These are phyloP conservation scores for Phyllostachys edulis DNA, from an alignment of 176 grass and related monocot genomes.

Conservation along the genomic window DNA sequence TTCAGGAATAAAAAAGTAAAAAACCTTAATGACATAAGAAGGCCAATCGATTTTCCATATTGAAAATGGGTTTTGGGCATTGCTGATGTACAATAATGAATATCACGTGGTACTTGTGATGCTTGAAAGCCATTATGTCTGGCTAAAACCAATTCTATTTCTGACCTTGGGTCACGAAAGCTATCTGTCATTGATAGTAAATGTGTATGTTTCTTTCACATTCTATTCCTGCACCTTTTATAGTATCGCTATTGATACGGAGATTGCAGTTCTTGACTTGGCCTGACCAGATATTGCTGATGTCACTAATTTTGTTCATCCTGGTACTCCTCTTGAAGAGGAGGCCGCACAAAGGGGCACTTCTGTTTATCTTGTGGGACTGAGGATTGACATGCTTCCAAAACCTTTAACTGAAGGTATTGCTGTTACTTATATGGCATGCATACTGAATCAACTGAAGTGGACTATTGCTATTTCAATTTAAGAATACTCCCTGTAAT, in stretches of 20 bases:
- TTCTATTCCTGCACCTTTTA: neutral
- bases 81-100: neutral
- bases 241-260: slow-evolving; percentile 2
- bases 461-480: slow-evolving; percentile 28
- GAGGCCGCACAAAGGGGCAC: slow-evolving; percentile 89
- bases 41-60: neutral
- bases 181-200: neutral
- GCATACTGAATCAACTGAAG: slow-evolving; percentile 15
- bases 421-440: neutral
- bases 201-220: slow-evolving; percentile 4
- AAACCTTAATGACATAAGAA: neutral
- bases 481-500: neutral
- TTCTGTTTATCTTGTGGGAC: slow-evolving; percentile 99
- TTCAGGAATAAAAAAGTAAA: neutral
- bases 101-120: neutral
- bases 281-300: slow-evolving; percentile 88
- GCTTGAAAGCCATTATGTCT: slow-evolving; percentile 16
- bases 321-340: slow-evolving; percentile 91
- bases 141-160: neutral
- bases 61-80: neutral
- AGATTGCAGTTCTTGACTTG: slow-evolving; percentile 48
- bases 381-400: slow-evolving; percentile 97
- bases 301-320: slow-evolving; percentile 94
- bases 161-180: neutral
- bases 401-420: slow-evolving; percentile 98